phyloP scores from a whole-genome alignment of 2,329 filamentous ascomycete genomes.

The Diaporthe eres region DNA sequence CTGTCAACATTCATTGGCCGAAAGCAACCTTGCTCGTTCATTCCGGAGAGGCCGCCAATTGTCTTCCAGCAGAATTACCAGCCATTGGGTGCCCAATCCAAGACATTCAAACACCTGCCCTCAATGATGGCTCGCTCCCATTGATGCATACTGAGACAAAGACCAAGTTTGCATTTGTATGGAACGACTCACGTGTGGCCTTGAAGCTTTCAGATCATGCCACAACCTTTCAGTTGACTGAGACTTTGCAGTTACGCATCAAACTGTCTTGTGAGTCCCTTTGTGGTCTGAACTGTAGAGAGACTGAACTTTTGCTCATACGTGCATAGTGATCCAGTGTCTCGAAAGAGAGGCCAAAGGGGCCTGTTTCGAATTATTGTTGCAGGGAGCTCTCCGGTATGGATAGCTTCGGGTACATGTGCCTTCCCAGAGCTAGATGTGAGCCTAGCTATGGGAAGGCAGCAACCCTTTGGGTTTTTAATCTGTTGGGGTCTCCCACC shows the following conservation, averaged over 20 bases:
- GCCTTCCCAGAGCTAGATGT: not conserved
- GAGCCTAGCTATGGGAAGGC: not conserved
- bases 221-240: not conserved
- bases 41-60: too few relatives aligned
- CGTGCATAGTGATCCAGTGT: not conserved
- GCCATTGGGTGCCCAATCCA: too few relatives aligned
- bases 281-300: not conserved
- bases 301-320: not conserved
- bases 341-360: not conserved
- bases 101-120: too few relatives aligned
- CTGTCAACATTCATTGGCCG: too few relatives aligned
- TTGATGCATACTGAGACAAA: too few relatives aligned
- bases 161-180: too few relatives aligned
- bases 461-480: not conserved
- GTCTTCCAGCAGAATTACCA: too few relatives aligned
- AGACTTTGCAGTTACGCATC: not conserved
- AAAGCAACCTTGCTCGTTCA: too few relatives aligned
- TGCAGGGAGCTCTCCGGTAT: too few relatives aligned
- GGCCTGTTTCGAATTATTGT: not conserved
- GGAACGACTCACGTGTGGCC: too few relatives aligned
- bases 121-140: too few relatives aligned
- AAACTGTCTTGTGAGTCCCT: not conserved
- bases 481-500: not conserved
- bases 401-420: too few relatives aligned
- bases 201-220: not conserved